Conservation (phyloP, 2,329 filamentous ascomycete species). For the Penicillium capsulatum region DNA sequence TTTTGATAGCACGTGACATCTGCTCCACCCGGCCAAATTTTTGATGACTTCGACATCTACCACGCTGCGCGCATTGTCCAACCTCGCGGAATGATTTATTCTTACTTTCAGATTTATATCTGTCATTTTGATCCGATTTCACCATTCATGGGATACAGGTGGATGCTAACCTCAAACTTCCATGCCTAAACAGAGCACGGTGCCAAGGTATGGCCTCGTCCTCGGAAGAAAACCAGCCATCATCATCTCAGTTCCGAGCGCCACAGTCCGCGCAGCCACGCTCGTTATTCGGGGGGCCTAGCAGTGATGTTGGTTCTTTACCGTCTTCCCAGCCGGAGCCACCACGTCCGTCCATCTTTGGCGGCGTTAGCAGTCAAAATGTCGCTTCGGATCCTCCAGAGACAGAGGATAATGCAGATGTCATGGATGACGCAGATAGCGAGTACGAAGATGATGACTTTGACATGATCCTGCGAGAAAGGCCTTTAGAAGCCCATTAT, state of each 20-base stretch:
- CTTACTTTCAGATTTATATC: background rate
- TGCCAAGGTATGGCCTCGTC: conserved; percentile 29
- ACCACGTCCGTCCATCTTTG: conserved; percentile 26
- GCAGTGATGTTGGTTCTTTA: conserved; percentile 21
- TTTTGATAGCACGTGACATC: conserved; percentile 9
- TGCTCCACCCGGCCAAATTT: conserved; percentile 11
- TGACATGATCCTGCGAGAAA: conserved; percentile 21
- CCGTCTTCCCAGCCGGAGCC: conserved; percentile 30
- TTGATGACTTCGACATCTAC: conserved; percentile 4
- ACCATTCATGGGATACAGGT: conserved; percentile 8
- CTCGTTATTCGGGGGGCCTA: conserved; percentile 23
- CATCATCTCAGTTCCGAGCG: conserved; percentile 19
- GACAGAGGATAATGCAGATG: conserved; percentile 5
- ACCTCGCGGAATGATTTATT: conserved; percentile 7
- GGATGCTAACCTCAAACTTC: background rate
- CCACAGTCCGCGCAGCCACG: conserved; percentile 19
- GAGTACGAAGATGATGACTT: conserved; percentile 15
- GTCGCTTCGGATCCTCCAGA: conserved; percentile 10
- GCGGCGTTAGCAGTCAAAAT: conserved; percentile 25
- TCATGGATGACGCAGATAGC: conserved; percentile 2
- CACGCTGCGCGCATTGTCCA: background rate
- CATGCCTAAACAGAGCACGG: background rate
- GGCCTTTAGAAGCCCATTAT: conserved; percentile 17
- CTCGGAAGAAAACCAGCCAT: conserved; percentile 14
- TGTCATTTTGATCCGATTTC: background rate